Conservation (phyloP, 257 asterid species). For the Catharanthus roseus region DNA sequence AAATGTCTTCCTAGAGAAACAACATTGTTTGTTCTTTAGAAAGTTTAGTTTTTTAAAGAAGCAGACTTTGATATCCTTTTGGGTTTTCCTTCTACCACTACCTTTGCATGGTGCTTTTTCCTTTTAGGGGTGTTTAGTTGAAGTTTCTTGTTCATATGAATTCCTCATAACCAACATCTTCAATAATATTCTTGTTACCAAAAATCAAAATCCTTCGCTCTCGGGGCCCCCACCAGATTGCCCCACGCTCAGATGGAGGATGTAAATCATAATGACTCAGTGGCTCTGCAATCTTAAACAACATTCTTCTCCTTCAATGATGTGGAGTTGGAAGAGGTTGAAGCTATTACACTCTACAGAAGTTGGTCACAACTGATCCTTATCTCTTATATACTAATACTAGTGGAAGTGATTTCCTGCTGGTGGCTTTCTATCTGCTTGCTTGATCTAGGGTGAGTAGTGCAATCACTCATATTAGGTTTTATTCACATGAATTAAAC, state of each 20-base stretch:
- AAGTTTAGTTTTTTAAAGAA: constrained; percentile 22
- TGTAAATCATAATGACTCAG: no score
- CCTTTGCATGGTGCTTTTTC: constrained; percentile 83
- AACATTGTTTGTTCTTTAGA: no score
- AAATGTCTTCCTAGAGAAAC: no score
- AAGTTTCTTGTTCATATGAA: constrained; percentile 69
- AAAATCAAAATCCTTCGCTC: no score
- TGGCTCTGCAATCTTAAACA: no score
- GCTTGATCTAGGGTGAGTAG: constrained; percentile 55
- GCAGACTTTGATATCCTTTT: constrained; percentile 52
- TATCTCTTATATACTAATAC: constrained; percentile 23
- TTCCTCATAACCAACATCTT: constrained; percentile 33
- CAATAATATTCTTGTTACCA: constrained; percentile 27
- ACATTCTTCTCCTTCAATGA: no score
- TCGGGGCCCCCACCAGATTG: no score
- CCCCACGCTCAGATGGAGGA: no score
- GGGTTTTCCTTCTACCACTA: constrained; percentile 65
- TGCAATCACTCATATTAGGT: no score
- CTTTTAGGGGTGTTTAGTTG: constrained; percentile 57
- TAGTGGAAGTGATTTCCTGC: constrained; percentile 27
- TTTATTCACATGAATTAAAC: no score
- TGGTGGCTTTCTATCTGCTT: constrained; percentile 35
- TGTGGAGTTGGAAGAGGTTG: constrained; percentile 33
- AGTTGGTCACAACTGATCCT: constrained; percentile 24
- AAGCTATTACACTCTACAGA: constrained; percentile 19